These are phyloP conservation scores for Taphrina wiesneri DNA, from an alignment of 1,139 yeast species.

Conservation along the genomic window DNA sequence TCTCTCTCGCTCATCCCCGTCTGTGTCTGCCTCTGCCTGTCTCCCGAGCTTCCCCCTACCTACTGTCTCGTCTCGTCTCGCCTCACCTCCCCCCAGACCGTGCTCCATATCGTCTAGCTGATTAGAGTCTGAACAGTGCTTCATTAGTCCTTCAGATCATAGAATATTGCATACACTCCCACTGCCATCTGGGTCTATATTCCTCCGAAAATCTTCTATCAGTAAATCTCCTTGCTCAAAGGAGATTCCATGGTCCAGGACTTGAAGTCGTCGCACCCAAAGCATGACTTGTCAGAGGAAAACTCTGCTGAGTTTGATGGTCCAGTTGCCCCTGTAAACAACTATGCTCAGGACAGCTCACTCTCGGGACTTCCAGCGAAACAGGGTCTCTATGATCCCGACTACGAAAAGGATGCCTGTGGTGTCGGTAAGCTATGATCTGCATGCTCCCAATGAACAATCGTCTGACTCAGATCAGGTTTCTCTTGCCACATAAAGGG, in stretches of 20 bases:
- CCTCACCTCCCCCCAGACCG: not conserved
- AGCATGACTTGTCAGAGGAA: conserved; percentile 20
- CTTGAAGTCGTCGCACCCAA: conserved; percentile 18
- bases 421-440: conserved; percentile 64
- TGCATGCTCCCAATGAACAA: not conserved
- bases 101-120: not conserved
- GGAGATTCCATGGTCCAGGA: conserved; percentile 30
- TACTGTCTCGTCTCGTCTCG: not conserved
- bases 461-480: conserved; percentile 24
- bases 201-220: not conserved
- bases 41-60: not conserved
- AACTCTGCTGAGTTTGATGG: conserved; percentile 13
- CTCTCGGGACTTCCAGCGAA: conserved; percentile 92
- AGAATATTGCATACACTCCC: not conserved
- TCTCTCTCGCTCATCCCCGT: not conserved
- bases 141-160: not conserved
- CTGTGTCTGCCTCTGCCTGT: not conserved
- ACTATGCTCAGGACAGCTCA: conserved; percentile 75
- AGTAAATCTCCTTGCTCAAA: conserved; percentile 15
- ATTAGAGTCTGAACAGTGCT: not conserved
- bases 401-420: conserved; percentile 92
- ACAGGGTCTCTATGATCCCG: conserved; percentile 92
- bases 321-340: conserved; percentile 49
- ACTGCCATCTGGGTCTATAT: not conserved
- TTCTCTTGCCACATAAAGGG: conserved; percentile 96